These are phyloP conservation scores for Aspergillus baeticus DNA, from an alignment of 495 filamentous ascomycete genomes.

Conservation along the genomic window DNA sequence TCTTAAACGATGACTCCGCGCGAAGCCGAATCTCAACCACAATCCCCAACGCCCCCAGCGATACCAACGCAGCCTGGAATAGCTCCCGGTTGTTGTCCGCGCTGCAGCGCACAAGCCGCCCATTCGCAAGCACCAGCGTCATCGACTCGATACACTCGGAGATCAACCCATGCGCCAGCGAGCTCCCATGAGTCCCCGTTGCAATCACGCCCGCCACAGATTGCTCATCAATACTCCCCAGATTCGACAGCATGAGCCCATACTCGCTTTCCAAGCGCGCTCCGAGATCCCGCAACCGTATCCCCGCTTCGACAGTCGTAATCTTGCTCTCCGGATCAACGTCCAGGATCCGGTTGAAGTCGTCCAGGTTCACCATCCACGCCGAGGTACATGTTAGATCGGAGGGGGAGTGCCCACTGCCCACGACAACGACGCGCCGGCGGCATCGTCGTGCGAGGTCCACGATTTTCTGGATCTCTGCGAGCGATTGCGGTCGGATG, in stretches of 20 bases:
- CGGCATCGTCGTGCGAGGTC: slow-evolving; percentile 78
- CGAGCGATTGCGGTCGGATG: slow-evolving; percentile 72
- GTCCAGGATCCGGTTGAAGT: slow-evolving; percentile 68
- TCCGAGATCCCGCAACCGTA: slow-evolving; percentile 71
- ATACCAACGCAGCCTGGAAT: slow-evolving; percentile 85
- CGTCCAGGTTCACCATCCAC: slow-evolving; percentile 93
- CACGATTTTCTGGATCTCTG: slow-evolving; percentile 80
- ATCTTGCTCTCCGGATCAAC: slow-evolving; percentile 61
- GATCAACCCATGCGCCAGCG: slow-evolving; percentile 77
- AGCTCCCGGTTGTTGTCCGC: slow-evolving; percentile 67
- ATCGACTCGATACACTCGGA: slow-evolving; percentile 71
- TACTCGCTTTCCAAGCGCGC: slow-evolving; percentile 63
- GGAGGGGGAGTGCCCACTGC: slow-evolving; percentile 87
- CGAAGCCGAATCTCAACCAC: slow-evolving; percentile 84
- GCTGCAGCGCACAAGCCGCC: slow-evolving; percentile 72
- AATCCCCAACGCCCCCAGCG: slow-evolving; percentile 86
- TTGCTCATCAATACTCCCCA: slow-evolving; percentile 94
- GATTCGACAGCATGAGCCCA: slow-evolving; percentile 79
- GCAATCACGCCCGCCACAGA: slow-evolving; percentile 89
- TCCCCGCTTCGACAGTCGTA: slow-evolving; percentile 81
- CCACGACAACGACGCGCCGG: slow-evolving; percentile 75
- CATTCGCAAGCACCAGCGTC: slow-evolving; percentile 80
- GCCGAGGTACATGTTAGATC: slow-evolving; percentile 90
- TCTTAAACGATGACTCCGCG: slow-evolving; percentile 70
- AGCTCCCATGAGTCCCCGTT: slow-evolving; percentile 91